These are phyloP conservation scores for Colletotrichum cuscutae DNA, from an alignment of 2,329 filamentous ascomycete species.

Conservation along the genomic window DNA sequence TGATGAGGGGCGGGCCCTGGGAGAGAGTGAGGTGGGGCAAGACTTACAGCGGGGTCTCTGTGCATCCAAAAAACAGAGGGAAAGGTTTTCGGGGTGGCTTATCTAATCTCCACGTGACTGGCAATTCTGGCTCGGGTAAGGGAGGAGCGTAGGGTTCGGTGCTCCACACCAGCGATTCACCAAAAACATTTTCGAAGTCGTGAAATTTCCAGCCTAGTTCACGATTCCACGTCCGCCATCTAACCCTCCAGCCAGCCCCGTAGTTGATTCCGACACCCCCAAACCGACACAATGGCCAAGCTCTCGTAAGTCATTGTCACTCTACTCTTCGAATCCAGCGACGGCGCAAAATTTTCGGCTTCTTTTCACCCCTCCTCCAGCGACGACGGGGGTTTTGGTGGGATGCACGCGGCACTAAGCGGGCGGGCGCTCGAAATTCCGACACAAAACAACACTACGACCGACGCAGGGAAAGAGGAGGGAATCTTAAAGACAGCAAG, in stretches of 20 bases:
- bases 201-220: conserved; percentile 32
- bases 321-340: conserved; percentile 9
- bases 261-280: conserved; percentile 39
- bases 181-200: conserved; percentile 31
- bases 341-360: conserved; percentile 5
- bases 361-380: conserved; percentile 35
- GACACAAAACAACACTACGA: conserved; percentile 8
- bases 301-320: conserved; percentile 63
- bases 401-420: conserved; percentile 12
- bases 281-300: conserved; percentile 71
- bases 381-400: conserved; percentile 28
- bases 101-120: conserved; percentile 32
- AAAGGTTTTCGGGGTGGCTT: not conserved
- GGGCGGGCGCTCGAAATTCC: conserved; percentile 25
- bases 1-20: not conserved
- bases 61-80: not conserved
- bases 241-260: conserved; percentile 33
- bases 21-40: not conserved
- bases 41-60: not conserved
- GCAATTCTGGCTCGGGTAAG: conserved; percentile 17
- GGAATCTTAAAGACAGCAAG: not conserved
- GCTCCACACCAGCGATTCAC: conserved; percentile 19
- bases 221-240: conserved; percentile 36
- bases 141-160: conserved; percentile 27
- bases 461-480: conserved; percentile 26